Percentiles rank a stretch among this genome's conserved stretches.
Evolutionary conservation across 2,329 filamentous ascomycete species (phyloP).

Genomic region (Triangularia verruculosa): DNA sequence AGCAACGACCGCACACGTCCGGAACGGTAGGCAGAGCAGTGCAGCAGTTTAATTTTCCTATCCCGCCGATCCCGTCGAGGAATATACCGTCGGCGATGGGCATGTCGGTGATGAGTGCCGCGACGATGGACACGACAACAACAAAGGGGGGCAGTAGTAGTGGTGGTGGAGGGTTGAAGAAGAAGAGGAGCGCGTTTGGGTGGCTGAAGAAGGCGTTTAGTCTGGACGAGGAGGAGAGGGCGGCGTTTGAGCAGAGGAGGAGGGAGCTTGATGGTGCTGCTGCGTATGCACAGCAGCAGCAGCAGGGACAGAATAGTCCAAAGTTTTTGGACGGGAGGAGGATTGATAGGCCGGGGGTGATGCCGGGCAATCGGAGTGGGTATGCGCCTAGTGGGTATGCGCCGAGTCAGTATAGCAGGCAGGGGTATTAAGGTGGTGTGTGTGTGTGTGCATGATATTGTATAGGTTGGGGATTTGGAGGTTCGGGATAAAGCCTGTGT

Average conservation of each 20-base stretch:
- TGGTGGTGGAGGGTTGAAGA: constrained; percentile 53
- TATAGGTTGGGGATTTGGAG: no score
- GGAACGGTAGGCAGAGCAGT: constrained; percentile 33
- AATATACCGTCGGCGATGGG: constrained; percentile 53
- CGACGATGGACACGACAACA: constrained; percentile 41
- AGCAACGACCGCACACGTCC: constrained; percentile 57
- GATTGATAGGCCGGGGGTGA: constrained; percentile 30
- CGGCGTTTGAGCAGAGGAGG: constrained; percentile 56
- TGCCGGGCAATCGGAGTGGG: no score
- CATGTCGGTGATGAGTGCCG: constrained; percentile 57
- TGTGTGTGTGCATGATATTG: background rate
- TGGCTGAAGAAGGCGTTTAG: constrained; percentile 68
- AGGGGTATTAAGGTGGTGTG: background rate
- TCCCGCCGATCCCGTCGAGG: constrained; percentile 39
- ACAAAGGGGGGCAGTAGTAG: constrained; percentile 32
- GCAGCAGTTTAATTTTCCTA: constrained; percentile 6
- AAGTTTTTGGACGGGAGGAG: constrained; percentile 57
- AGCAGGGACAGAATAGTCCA: constrained; percentile 36
- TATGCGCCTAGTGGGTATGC: background rate
- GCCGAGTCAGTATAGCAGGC: background rate
- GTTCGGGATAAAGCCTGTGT: no score
- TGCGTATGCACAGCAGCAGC: constrained; percentile 47
- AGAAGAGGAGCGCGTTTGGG: constrained; percentile 65
- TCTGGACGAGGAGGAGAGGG: constrained; percentile 61
- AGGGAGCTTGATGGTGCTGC: constrained; percentile 40